phyloP scores from a whole-genome alignment of 1,284 basidiomycete species.

The Ganoderma leucocontextum region DNA sequence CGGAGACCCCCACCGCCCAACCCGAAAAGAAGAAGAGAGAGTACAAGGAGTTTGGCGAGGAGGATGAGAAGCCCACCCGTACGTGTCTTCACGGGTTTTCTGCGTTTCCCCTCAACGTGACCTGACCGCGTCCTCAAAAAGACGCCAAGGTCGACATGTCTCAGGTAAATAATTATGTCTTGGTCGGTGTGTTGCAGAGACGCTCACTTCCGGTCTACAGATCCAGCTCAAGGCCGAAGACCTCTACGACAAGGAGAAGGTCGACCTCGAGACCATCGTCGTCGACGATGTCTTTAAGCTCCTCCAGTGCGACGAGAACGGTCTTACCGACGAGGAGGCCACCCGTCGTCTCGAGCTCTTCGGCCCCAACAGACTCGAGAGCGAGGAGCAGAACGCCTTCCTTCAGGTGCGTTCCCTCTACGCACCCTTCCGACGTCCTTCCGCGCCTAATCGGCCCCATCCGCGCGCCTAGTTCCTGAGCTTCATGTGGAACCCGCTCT shows the following conservation, averaged over 20 bases:
- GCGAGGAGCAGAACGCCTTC: slow-evolving; percentile 88
- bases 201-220: slow-evolving; percentile 44
- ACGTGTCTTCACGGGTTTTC: slow-evolving; percentile 43
- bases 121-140: slow-evolving; percentile 39
- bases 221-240: slow-evolving; percentile 95
- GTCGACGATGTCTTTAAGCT: slow-evolving; percentile 98
- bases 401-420: slow-evolving; percentile 66
- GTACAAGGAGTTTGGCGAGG: slow-evolving; percentile 88
- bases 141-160: slow-evolving; percentile 91
- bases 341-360: slow-evolving; percentile 91
- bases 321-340: slow-evolving; percentile 83
- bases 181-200: slow-evolving; percentile 15
- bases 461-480: slow-evolving; percentile 76
- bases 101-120: slow-evolving; percentile 12
- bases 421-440: background rate
- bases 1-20: slow-evolving; percentile 28
- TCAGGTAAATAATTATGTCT: slow-evolving; percentile 53
- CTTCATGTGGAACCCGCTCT: slow-evolving; percentile 99
- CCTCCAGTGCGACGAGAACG: slow-evolving; percentile 87
- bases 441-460: background rate
- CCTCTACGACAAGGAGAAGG: slow-evolving; percentile 98
- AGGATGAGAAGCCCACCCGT: slow-evolving; percentile 76
- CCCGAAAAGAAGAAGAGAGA: slow-evolving; percentile 82
- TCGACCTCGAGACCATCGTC: slow-evolving; percentile 96
- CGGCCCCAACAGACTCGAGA: slow-evolving; percentile 95